A percentile compares a stretch with the other conserved stretches of the same genome.
Evolutionary conservation across 768 basidiomycete genomes (phyloP).

Genomic region (Grammothele lineata): DNA sequence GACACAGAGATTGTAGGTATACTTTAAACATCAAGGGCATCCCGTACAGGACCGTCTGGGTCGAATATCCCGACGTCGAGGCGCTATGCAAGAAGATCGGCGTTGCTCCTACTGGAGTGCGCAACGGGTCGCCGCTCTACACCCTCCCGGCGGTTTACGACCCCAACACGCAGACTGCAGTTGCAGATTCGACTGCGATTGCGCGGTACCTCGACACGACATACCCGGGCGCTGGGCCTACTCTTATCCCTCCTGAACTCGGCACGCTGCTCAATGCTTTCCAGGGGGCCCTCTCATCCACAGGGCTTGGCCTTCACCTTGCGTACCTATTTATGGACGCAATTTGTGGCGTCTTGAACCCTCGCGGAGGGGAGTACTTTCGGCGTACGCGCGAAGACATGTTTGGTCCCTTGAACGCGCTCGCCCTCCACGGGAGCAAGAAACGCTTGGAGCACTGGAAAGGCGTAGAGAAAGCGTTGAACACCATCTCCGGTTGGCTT

Average conservation of each 20-base stretch:
- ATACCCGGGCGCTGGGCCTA: conserved; percentile 27
- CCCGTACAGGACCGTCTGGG: conserved; percentile 43
- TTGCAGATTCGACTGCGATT: conserved; percentile 25
- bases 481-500: conserved; percentile 27
- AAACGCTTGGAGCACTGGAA: conserved; percentile 34
- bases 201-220: conserved; percentile 23
- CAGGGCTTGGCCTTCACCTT: not conserved
- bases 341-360: not conserved
- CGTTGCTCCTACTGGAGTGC: conserved; percentile 29
- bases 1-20: conserved; percentile 5
- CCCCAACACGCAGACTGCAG: conserved; percentile 15
- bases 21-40: conserved; percentile 38
- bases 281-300: conserved; percentile 10
- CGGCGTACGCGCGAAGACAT: conserved; percentile 25
- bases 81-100: conserved; percentile 30
- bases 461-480: conserved; percentile 26
- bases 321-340: conserved; percentile 13
- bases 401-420: conserved; percentile 36
- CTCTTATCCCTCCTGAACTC: conserved; percentile 29
- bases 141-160: conserved; percentile 28
- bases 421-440: conserved; percentile 26
- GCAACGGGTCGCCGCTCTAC: conserved; percentile 17
- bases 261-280: conserved; percentile 23
- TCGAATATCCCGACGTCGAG: conserved; percentile 49
- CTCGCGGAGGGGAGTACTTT: conserved; percentile 25